Evolutionary conservation across 139 green algal genomes (phyloP).

Genomic region (Coelastrella sp.): DNA sequence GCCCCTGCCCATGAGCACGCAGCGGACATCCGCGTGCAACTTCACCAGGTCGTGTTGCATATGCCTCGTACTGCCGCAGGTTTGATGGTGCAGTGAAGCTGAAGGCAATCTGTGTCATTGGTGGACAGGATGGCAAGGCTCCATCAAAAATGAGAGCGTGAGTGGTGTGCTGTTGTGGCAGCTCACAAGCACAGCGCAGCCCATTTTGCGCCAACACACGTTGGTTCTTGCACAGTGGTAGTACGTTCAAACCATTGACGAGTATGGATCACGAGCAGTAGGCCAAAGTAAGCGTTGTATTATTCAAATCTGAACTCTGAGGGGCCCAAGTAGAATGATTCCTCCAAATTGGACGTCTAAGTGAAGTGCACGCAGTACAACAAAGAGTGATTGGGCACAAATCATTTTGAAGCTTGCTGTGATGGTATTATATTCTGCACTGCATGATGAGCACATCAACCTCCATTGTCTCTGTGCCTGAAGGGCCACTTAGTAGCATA

Average conservation of each 20-base stretch:
- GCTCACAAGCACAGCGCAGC: neutral
- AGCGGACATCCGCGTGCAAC: no score
- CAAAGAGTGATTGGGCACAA: no score
- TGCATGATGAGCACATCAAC: neutral
- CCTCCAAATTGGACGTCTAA: no score
- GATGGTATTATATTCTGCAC: neutral
- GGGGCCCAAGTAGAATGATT: no score
- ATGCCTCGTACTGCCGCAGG: slow-evolving; percentile 35
- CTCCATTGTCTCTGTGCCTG: neutral
- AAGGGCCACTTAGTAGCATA: neutral
- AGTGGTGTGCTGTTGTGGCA: neutral
- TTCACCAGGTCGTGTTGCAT: neutral
- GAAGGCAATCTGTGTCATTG: slow-evolving; percentile 85
- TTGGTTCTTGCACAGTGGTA: neutral
- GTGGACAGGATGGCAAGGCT: slow-evolving; percentile 61
- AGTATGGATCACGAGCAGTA: no score
- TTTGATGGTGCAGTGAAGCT: slow-evolving; percentile 90
- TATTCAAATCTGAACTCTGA: no score
- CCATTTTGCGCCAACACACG: neutral
- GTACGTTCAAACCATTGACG: no score
- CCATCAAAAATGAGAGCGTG: slow-evolving; percentile 74
- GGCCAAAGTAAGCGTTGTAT: no score
- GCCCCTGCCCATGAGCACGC: no score
- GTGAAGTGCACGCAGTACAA: no score
- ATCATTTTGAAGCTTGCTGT: neutral